Percentiles rank a stretch among this genome's conserved stretches.
phyloP scores from a whole-genome alignment of 768 basidiomycete genomes.

The Hericium erinaceus region DNA sequence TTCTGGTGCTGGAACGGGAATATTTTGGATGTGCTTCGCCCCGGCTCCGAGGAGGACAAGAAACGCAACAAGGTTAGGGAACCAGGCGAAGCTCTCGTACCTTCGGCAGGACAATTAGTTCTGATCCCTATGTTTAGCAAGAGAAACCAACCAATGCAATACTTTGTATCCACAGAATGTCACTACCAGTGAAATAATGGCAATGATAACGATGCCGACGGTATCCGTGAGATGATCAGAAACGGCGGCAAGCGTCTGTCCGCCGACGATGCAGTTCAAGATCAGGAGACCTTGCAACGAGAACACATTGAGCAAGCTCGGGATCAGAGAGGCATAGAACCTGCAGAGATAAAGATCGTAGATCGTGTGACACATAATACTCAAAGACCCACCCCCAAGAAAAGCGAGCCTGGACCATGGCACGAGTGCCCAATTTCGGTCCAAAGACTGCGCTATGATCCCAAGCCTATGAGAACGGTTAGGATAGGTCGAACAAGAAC shows the following conservation, averaged over 20 bases:
- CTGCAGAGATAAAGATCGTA: constrained; percentile 14
- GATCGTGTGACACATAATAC: neutral
- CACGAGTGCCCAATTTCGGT: constrained; percentile 44
- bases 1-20: constrained; percentile 22
- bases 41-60: constrained; percentile 30
- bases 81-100: constrained; percentile 33
- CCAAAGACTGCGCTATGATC: constrained; percentile 37
- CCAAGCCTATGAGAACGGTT: too few relatives aligned
- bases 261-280: constrained; percentile 40
- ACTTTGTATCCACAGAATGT: constrained; percentile 28
- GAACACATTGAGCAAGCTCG: constrained; percentile 33
- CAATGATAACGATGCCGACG: constrained; percentile 36
- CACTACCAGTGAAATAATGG: constrained; percentile 28
- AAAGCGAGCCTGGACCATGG: constrained; percentile 49
- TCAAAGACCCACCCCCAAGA: constrained; percentile 34
- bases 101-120: constrained; percentile 4
- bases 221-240: constrained; percentile 20
- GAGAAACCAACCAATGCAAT: constrained; percentile 21
- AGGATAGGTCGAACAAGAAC: too few relatives aligned
- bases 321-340: constrained; percentile 28
- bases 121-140: neutral
- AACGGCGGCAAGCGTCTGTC: constrained; percentile 38
- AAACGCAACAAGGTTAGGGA: constrained; percentile 30
- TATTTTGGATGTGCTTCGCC: constrained; percentile 24
- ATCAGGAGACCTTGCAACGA: constrained; percentile 40